Evolutionary conservation across 495 filamentous ascomycete genomes (phyloP).

Genomic region (Lasiosphaeris hirsuta): DNA sequence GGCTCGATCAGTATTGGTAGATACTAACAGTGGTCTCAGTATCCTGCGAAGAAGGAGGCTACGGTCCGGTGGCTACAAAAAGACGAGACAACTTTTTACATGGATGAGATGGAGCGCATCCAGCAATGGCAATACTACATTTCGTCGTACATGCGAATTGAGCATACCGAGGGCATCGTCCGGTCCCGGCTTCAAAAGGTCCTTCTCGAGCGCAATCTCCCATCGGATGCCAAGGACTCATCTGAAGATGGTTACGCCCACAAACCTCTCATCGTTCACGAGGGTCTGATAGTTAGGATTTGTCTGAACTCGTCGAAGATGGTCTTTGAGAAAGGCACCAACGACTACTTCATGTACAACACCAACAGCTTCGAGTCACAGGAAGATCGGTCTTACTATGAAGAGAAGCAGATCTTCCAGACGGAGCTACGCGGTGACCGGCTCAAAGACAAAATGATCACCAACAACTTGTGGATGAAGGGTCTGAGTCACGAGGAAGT

Average conservation of each 20-base stretch:
- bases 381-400: constrained; percentile 34
- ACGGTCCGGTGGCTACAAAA: constrained; percentile 69
- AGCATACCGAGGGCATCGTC: constrained; percentile 82
- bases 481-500: constrained; percentile 67
- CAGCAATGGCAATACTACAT: constrained; percentile 89
- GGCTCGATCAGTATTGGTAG: not conserved
- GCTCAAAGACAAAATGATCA: constrained; percentile 68
- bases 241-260: constrained; percentile 44
- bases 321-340: constrained; percentile 67
- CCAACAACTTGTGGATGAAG: constrained; percentile 75
- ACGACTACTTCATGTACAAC: constrained; percentile 50
- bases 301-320: constrained; percentile 79
- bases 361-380: constrained; percentile 26
- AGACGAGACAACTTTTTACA: constrained; percentile 78
- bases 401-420: constrained; percentile 47
- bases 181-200: constrained; percentile 60
- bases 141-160: constrained; percentile 79
- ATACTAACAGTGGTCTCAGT: constrained; percentile 32
- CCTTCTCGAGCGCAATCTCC: constrained; percentile 73
- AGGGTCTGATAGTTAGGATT: constrained; percentile 75
- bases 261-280: constrained; percentile 60
- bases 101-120: constrained; percentile 55
- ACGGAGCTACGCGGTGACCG: constrained; percentile 57
- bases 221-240: constrained; percentile 47
- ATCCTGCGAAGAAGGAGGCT: constrained; percentile 55